Conservation (phyloP, 371 early-diverging fungal genomes). For the Parasitella parasitica region DNA sequence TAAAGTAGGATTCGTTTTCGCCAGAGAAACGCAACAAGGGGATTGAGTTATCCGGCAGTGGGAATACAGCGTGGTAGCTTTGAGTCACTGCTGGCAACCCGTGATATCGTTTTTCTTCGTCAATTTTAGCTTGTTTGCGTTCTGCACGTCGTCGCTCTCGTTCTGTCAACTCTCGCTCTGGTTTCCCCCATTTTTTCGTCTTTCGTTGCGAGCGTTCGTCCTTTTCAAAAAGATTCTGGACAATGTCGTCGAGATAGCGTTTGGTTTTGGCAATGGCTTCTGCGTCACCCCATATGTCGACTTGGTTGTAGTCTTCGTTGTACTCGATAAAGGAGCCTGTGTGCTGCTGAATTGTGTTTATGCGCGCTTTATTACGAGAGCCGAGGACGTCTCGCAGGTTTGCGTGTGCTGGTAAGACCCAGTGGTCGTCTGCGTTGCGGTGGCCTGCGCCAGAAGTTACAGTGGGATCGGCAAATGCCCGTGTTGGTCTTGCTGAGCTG, state of each 20-base stretch:
- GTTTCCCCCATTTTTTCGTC: slow-evolving; percentile 44
- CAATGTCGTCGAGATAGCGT: slow-evolving; percentile 21
- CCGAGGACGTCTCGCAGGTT: slow-evolving; percentile 27
- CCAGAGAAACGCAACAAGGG: slow-evolving; percentile 28
- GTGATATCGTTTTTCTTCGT: slow-evolving; percentile 34
- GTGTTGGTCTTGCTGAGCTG: background rate
- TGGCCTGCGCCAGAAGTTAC: slow-evolving; percentile 12
- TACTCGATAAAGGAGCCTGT: slow-evolving; percentile 32
- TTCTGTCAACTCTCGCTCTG: slow-evolving; percentile 42
- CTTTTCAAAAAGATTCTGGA: background rate
- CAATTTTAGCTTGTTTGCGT: slow-evolving; percentile 12
- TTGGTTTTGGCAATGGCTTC: slow-evolving; percentile 27
- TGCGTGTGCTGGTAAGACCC: slow-evolving; percentile 40
- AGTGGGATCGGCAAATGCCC: background rate
- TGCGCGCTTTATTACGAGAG: slow-evolving; percentile 1
- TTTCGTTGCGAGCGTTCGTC: slow-evolving; percentile 14
- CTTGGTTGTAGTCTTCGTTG: slow-evolving; percentile 36
- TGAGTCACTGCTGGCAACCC: slow-evolving; percentile 26
- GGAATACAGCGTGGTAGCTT: slow-evolving; percentile 24
- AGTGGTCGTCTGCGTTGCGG: slow-evolving; percentile 36
- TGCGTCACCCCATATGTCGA: slow-evolving; percentile 47
- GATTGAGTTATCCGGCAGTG: slow-evolving; percentile 23
- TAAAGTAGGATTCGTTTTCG: slow-evolving; percentile 33
- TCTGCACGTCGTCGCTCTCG: slow-evolving; percentile 33
- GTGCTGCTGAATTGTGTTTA: slow-evolving; percentile 25